A percentile compares a stretch with the other conserved stretches of the same genome.
Conservation (phyloP, 768 basidiomycete genomes). For the Tulasnella sp. region DNA sequence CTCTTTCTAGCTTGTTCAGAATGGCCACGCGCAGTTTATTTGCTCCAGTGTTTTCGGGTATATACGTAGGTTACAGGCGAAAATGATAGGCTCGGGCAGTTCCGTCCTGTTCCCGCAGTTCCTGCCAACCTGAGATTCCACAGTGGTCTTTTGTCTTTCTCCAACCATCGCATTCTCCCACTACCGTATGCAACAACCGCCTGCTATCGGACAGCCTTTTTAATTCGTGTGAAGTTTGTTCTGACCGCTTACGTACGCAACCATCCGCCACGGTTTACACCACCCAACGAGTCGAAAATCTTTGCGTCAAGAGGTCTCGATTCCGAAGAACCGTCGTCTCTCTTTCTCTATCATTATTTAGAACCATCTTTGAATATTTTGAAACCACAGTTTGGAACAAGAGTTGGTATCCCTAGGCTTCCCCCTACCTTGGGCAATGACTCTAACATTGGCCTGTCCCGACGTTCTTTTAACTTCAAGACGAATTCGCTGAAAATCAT, state of each 20-base stretch:
- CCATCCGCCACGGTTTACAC: background rate
- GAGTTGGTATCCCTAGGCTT: background rate
- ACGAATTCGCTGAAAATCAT: conserved; percentile 15
- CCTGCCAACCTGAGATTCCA: too few species aligned
- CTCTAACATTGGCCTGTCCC: conserved; percentile 44
- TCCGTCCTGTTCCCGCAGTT: too few species aligned
- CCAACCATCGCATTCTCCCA: too few species aligned
- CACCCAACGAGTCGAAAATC: background rate
- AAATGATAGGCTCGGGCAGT: too few species aligned
- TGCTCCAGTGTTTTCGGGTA: too few species aligned
- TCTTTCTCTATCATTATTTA: background rate
- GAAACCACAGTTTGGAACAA: background rate
- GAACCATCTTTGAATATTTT: background rate
- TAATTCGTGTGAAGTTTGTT: background rate
- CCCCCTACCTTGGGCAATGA: background rate
- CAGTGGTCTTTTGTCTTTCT: too few species aligned
- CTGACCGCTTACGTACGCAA: background rate
- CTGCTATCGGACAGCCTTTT: too few species aligned
- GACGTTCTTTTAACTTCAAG: conserved; percentile 44
- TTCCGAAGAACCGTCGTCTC: background rate
- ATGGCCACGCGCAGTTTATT: too few species aligned
- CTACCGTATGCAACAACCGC: too few species aligned
- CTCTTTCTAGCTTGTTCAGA: too few species aligned
- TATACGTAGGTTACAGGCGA: too few species aligned
- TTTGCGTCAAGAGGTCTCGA: background rate